Evolutionary conservation across 371 early-diverging fungal species (phyloP).

Genomic region (Apophysomyces variabilis): DNA sequence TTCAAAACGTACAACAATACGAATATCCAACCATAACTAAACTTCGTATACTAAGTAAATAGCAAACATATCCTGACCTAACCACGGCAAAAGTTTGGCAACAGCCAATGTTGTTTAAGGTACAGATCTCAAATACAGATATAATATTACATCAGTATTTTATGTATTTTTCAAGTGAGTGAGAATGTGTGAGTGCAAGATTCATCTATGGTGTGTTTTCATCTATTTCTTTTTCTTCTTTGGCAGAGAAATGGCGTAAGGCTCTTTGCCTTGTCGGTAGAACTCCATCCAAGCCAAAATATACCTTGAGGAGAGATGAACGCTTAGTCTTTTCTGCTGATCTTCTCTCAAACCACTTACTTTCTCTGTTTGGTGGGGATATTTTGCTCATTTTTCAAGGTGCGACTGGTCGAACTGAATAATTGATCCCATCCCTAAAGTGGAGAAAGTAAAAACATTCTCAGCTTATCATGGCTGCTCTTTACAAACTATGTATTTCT

Average conservation of each 20-base stretch:
- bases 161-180: background rate
- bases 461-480: background rate
- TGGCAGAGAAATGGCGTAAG: constrained; percentile 11
- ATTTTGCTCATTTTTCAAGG: constrained; percentile 52
- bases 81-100: too few species aligned
- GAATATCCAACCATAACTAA: too few species aligned
- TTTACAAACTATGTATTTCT: background rate
- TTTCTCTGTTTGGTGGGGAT: constrained; percentile 32
- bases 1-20: too few species aligned
- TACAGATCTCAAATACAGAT: too few species aligned
- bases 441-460: background rate
- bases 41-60: too few species aligned
- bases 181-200: background rate
- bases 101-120: too few species aligned
- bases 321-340: background rate
- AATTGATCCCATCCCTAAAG: constrained; percentile 65
- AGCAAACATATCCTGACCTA: too few species aligned
- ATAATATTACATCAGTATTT: background rate
- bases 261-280: constrained; percentile 22
- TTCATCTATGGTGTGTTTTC: background rate
- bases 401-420: constrained; percentile 50
- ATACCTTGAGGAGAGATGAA: constrained; percentile 5
- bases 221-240: constrained; percentile 23
- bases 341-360: constrained; percentile 14
- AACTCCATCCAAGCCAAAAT: constrained; percentile 27